Evolutionary conservation across 1,139 yeast genomes (phyloP), one percentile per base, ranked within the genome.

Genomic region (Lodderomyces theae): DNA sequence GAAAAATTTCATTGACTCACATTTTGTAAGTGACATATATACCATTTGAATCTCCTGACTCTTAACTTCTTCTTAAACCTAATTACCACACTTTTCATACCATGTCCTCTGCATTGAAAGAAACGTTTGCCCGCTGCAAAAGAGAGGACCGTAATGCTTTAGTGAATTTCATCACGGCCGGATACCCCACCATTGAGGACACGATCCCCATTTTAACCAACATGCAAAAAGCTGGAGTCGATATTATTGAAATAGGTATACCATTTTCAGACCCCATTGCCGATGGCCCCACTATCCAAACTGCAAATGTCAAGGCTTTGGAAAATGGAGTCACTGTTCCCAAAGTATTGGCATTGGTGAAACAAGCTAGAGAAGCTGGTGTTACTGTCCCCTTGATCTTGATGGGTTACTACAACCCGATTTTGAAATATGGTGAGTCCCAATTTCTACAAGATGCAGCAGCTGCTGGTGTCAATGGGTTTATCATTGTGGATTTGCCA

Each of bases 181-280:
- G 97, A 15, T 89, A 72, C 65, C 99, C 99, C 38, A 75, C 88
- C 21, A 67, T 85, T 42, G 94, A 83, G 42, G 96, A 86, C 52
- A 90, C 98, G 2, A 72, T 92, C 34, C 94, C 95, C 5, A 79
- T 90, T 52, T 63, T 94, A 61, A 77, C 82, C 58, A 92, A 94
- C 23, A 79, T 92, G 69, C 97, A 92, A 68, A 86, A 79, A 35
- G 97, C 95, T 49, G 99, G 99, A 46, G 94, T 87, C 17, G 98
- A 92, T 60, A 77, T 92, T 48, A 87, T 92, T 51, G 99, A 92
- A 67, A 69, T 92, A 39, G 98, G 99, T 47, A 70, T 94, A 58
- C 99, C 99, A 34, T 92, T 92, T 62, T 84, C 96, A n/a, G 99
- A 92, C 60, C 98, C 99, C 34, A 88, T 92, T 57, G 99, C 97